A percentile compares a stretch with the other conserved stretches of the same genome.
These are phyloP conservation scores for Leccinum disarticulatum DNA, from an alignment of 768 basidiomycete species.

Conservation along the genomic window DNA sequence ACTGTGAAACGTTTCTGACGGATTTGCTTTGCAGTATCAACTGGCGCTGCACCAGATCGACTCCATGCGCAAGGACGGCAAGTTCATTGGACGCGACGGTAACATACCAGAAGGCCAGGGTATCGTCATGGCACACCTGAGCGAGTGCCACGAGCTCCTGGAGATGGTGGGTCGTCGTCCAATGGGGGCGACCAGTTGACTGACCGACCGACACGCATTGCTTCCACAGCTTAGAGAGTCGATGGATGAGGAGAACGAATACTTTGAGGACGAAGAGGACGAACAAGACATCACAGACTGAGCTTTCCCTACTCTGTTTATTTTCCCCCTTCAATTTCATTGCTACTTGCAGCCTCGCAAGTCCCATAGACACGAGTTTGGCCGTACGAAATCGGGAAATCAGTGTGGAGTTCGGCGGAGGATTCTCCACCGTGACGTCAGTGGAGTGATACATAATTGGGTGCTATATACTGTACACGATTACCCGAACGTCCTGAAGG, in stretches of 20 bases:
- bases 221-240: conserved; percentile 63
- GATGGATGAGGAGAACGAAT: conserved; percentile 70
- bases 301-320: not conserved
- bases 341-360: not conserved
- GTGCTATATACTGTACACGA: too few species aligned
- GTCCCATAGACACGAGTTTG: not conserved
- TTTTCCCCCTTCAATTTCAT: not conserved
- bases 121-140: conserved; percentile 92
- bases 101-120: conserved; percentile 94
- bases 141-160: conserved; percentile 92
- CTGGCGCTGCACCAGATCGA: conserved; percentile 95
- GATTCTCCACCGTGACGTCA: not conserved
- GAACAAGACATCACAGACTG: conserved; percentile 21
- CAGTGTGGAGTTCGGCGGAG: not conserved
- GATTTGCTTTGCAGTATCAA: conserved; percentile 63
- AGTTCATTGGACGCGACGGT: conserved; percentile 87
- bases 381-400: not conserved
- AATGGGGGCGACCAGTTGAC: not conserved
- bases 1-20: conserved; percentile 3
- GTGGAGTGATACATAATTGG: not conserved
- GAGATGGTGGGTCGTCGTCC: conserved; percentile 69
- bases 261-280: conserved; percentile 51
- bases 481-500: not conserved
- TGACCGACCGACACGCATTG: not conserved
- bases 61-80: conserved; percentile 88